Evolutionary conservation across 495 filamentous ascomycete species (phyloP).

Genomic region (Daldinia decipiens): DNA sequence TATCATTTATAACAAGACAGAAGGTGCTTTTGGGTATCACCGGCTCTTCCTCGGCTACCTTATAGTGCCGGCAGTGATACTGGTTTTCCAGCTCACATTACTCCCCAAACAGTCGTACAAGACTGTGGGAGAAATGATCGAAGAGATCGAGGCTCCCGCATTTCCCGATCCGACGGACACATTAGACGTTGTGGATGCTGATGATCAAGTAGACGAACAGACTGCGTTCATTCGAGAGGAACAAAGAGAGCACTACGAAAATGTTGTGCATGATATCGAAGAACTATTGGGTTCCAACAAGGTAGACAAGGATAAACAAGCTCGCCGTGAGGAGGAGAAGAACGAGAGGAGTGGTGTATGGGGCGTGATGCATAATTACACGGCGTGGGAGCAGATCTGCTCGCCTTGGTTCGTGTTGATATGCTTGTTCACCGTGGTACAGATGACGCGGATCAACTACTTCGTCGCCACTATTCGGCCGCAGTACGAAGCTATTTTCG

Average conservation of each 20-base stretch:
- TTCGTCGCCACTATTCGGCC: slow-evolving; percentile 91
- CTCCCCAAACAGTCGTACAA: slow-evolving; percentile 89
- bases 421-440: slow-evolving; percentile 84
- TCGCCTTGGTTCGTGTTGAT: slow-evolving; percentile 91
- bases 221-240: slow-evolving; percentile 70
- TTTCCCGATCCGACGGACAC: slow-evolving; percentile 34
- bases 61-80: slow-evolving; percentile 74
- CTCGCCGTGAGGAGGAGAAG: slow-evolving; percentile 64
- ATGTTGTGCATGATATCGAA: slow-evolving; percentile 77
- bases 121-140: slow-evolving; percentile 83
- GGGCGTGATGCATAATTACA: slow-evolving; percentile 84
- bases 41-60: slow-evolving; percentile 84
- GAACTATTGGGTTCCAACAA: slow-evolving; percentile 72
- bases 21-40: slow-evolving; percentile 68
- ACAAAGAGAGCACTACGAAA: slow-evolving; percentile 71
- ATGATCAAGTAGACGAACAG: slow-evolving; percentile 70
- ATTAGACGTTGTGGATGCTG: slow-evolving; percentile 48
- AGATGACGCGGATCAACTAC: slow-evolving; percentile 97
- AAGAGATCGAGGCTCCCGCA: slow-evolving; percentile 65
- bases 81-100: slow-evolving; percentile 73
- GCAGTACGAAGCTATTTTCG: slow-evolving; percentile 86
- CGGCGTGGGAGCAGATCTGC: slow-evolving; percentile 77
- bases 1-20: slow-evolving; percentile 72
- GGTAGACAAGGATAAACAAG: slow-evolving; percentile 63
- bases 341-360: slow-evolving; percentile 79